Percentiles rank a stretch among this genome's conserved stretches.
phyloP scores from a whole-genome alignment of 179 eudicot genomes.

The Beta corolliflora region DNA sequence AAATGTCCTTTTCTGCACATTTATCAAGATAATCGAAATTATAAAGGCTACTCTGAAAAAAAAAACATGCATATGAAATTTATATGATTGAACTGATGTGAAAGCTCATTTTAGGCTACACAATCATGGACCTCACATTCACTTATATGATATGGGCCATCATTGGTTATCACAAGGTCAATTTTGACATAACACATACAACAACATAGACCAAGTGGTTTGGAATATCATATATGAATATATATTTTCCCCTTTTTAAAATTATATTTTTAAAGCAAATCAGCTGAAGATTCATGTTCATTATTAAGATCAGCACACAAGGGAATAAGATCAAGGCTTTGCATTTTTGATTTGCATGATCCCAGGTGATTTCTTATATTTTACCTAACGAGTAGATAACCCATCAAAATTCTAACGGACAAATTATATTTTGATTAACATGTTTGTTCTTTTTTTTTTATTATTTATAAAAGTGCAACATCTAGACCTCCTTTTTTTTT shows the following conservation, averaged over 20 bases:
- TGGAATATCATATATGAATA: neutral
- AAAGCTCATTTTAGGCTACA: conserved; percentile 6
- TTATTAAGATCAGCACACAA: neutral
- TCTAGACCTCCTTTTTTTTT: too few relatives aligned
- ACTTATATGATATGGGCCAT: neutral
- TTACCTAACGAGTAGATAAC: too few relatives aligned
- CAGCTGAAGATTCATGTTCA: neutral
- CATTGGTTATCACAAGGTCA: neutral
- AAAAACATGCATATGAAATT: neutral
- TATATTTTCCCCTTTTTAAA: neutral
- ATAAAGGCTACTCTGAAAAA: neutral
- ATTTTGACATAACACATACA: neutral
- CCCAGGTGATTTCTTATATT: too few relatives aligned
- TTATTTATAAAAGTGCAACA: too few relatives aligned
- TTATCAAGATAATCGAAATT: neutral
- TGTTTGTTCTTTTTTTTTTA: too few relatives aligned
- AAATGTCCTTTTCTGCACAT: neutral
- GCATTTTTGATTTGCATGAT: neutral
- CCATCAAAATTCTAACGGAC: too few relatives aligned
- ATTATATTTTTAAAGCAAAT: too few relatives aligned
- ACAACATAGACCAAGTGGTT: conserved; percentile 7
- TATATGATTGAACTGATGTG: neutral
- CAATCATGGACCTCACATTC: conserved; percentile 4
- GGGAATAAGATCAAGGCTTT: neutral
- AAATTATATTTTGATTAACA: too few relatives aligned